phyloP scores from a whole-genome alignment of 495 filamentous ascomycete genomes.

The Copromyces sp. region DNA sequence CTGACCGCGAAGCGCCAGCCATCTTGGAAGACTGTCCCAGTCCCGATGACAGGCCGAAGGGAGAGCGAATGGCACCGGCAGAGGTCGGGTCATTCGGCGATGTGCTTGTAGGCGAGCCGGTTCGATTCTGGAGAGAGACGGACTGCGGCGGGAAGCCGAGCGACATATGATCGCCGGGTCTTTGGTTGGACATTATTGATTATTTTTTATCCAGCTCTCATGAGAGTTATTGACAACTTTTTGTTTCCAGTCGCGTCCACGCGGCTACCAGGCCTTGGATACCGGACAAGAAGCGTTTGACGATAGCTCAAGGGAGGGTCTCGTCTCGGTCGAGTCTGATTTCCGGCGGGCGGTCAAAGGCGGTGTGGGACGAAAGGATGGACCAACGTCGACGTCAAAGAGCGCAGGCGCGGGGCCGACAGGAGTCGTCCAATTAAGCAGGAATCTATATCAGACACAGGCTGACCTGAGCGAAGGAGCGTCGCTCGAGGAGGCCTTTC shows the following conservation, averaged over 20 bases:
- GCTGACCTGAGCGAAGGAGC: slow-evolving; percentile 9
- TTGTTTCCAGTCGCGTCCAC: slow-evolving; percentile 7
- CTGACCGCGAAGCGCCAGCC: slow-evolving; percentile 66
- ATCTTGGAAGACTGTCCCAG: slow-evolving; percentile 56
- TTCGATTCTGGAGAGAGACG: slow-evolving; percentile 54
- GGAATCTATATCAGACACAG: background rate
- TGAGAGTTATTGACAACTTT: slow-evolving; percentile 20
- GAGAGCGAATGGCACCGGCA: slow-evolving; percentile 57
- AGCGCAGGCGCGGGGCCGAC: background rate
- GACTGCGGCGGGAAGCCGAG: slow-evolving; percentile 58
- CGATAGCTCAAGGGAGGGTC: background rate
- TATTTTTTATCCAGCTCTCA: slow-evolving; percentile 44
- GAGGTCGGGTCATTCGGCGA: slow-evolving; percentile 74
- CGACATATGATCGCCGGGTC: slow-evolving; percentile 63
- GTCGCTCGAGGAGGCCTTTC: slow-evolving; percentile 9
- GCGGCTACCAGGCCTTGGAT: slow-evolving; percentile 5
- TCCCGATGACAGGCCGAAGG: slow-evolving; percentile 59
- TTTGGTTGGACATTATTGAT: slow-evolving; percentile 91
- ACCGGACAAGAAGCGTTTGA: slow-evolving; percentile 4
- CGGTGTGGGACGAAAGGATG: slow-evolving; percentile 3
- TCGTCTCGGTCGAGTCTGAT: background rate
- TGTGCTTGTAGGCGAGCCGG: slow-evolving; percentile 77
- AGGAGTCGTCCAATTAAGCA: slow-evolving; percentile 12
- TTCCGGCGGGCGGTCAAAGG: slow-evolving; percentile 1
- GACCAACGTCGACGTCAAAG: slow-evolving; percentile 3